Conservation (phyloP, 2,329 filamentous ascomycete species). For the Aschersonia sp. region DNA sequence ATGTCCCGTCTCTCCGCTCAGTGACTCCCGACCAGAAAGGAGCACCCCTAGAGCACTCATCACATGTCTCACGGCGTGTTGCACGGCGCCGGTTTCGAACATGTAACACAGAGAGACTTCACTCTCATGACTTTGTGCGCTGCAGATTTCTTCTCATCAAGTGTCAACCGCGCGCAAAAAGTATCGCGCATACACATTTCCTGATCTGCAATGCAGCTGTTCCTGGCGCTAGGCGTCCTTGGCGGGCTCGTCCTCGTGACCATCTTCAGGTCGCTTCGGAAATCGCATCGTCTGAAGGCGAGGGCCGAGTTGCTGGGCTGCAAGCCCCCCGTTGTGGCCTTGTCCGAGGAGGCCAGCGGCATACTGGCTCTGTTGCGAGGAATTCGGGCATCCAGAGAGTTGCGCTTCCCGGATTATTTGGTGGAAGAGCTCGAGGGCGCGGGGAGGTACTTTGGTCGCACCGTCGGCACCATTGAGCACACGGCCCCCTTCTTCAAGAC, state of each 20-base stretch:
- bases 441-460: conserved; percentile 3
- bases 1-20: too few relatives aligned
- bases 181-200: too few relatives aligned
- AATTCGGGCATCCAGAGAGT: conserved; percentile 5
- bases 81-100: too few relatives aligned
- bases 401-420: conserved; percentile 7
- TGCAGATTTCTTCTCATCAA: too few relatives aligned
- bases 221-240: not conserved
- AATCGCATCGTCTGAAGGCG: conserved; percentile 2
- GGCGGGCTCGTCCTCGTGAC: not conserved
- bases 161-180: too few relatives aligned
- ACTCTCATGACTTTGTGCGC: too few relatives aligned
- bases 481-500: conserved; percentile 8
- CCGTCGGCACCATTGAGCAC: conserved; percentile 7
- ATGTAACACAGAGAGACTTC: too few relatives aligned
- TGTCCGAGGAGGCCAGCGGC: conserved; percentile 6
- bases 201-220: not conserved
- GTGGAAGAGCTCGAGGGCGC: conserved; percentile 1
- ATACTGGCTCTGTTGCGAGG: conserved; percentile 4
- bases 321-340: conserved; percentile 3
- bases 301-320: conserved; percentile 8
- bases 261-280: not conserved
- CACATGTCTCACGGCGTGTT: too few relatives aligned
- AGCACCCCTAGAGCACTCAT: too few relatives aligned
- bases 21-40: too few relatives aligned